Conservation (phyloP, 202 grass and related monocot genomes). For the Panicum virgatum region DNA sequence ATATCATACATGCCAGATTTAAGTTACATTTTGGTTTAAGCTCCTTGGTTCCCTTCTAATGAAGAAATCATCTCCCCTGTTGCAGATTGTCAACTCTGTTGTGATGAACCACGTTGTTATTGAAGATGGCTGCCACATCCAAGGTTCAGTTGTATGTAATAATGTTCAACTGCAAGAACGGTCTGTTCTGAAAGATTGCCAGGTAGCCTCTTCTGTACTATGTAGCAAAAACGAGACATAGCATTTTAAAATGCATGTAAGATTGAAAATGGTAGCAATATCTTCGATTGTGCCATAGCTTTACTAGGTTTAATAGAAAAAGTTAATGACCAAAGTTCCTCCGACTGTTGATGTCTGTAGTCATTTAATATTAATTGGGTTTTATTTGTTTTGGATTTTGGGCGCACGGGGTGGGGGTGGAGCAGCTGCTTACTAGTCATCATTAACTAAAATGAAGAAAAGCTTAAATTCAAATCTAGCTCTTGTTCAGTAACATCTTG, state of each 20-base stretch:
- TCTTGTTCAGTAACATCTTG: not conserved
- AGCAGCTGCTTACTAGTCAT: not conserved
- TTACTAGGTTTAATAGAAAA: not conserved
- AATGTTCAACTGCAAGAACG: conserved; percentile 81
- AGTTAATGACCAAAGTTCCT: not conserved
- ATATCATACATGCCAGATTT: not conserved
- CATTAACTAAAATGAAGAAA: not conserved
- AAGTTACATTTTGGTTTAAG: not conserved
- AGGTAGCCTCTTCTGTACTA: conserved; percentile 49
- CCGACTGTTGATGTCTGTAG: not conserved
- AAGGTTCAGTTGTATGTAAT: conserved; percentile 91
- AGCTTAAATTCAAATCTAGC: not conserved
- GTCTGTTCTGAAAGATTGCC: conserved; percentile 81
- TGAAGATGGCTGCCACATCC: conserved; percentile 92
- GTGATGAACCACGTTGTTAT: conserved; percentile 97
- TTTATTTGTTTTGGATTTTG: no score
- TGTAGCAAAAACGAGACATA: not conserved
- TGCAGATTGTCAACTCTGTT: conserved; percentile 92
- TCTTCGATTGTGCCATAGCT: not conserved
- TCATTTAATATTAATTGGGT: not conserved
- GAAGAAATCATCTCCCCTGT: conserved; percentile 1
- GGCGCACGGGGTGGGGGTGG: no score
- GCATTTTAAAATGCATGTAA: not conserved
- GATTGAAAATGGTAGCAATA: not conserved
- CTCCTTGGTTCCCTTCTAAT: not conserved